Percentiles rank a stretch among this genome's conserved stretches.
Evolutionary conservation across 176 grass and related monocot species (phyloP).

Genomic region (Avena atlantica): DNA sequence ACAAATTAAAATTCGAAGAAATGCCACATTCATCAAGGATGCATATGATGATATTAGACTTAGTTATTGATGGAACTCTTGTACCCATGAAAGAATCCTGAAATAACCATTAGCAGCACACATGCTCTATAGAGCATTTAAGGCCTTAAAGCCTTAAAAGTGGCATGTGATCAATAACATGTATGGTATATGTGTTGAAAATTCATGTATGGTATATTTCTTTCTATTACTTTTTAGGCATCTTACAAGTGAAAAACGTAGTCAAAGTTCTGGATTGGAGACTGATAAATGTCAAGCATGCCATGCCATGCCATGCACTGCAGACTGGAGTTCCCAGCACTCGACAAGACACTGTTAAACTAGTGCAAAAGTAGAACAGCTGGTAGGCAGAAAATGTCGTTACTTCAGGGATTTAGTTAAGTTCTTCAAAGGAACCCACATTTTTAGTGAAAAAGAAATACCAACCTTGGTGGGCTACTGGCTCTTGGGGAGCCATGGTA

Average conservation of each 20-base stretch:
- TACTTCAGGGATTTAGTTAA: slow-evolving; percentile 1
- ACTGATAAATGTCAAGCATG: background rate
- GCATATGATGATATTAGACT: slow-evolving; percentile 11
- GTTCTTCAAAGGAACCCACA: background rate
- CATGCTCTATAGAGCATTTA: slow-evolving; percentile 17
- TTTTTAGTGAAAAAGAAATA: slow-evolving; percentile 39
- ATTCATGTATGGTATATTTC: background rate
- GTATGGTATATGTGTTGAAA: background rate
- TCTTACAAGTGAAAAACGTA: slow-evolving; percentile 23
- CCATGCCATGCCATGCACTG: background rate
- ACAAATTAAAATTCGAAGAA: background rate
- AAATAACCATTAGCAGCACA: background rate
- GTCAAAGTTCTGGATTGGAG: slow-evolving; percentile 16
- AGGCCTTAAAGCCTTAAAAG: background rate
- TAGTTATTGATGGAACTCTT: background rate
- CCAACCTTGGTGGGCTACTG: slow-evolving; percentile 65
- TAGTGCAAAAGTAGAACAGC: slow-evolving; percentile 22
- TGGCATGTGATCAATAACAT: too few species aligned
- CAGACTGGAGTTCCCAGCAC: background rate
- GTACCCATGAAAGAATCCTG: slow-evolving; percentile 22
- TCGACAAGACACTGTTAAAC: slow-evolving; percentile 30
- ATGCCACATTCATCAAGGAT: slow-evolving; percentile 32
- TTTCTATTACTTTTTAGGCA: slow-evolving; percentile 18
- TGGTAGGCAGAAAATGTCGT: background rate
- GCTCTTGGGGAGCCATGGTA: slow-evolving; percentile 57